A percentile compares a stretch with the other conserved stretches of the same genome.
phyloP scores from a whole-genome alignment of 1,139 yeast species.

The Pneumocystis wakefieldiae region DNA sequence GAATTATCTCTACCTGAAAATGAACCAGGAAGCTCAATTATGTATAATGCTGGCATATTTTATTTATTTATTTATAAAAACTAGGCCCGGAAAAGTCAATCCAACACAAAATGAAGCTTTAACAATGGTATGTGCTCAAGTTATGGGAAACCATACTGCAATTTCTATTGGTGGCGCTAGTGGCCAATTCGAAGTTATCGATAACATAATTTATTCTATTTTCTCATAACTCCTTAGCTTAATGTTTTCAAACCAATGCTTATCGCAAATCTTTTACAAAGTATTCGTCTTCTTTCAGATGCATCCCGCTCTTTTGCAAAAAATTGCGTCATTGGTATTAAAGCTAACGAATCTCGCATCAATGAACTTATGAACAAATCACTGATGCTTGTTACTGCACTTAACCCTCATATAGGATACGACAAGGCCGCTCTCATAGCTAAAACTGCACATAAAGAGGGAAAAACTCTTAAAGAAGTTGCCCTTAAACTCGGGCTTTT shows the following conservation, averaged over 20 bases:
- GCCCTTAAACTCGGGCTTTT: slow-evolving; percentile 83
- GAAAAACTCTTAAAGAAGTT: slow-evolving; percentile 83
- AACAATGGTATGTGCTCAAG: slow-evolving; percentile 96
- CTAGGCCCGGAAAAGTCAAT: slow-evolving; percentile 99
- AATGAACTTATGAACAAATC: slow-evolving; percentile 81
- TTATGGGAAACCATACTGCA: slow-evolving; percentile 88
- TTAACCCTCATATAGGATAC: slow-evolving; percentile 97
- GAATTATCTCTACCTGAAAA: slow-evolving; percentile 91
- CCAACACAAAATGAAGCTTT: slow-evolving; percentile 98
- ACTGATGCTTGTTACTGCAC: slow-evolving; percentile 93
- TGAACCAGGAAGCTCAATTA: slow-evolving; percentile 70
- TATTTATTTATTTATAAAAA: slow-evolving; percentile 31
- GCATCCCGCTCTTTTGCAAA: slow-evolving; percentile 78
- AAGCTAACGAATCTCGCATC: slow-evolving; percentile 78
- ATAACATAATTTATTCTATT: not conserved
- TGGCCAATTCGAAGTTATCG: slow-evolving; percentile 71
- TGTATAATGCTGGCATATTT: not conserved
- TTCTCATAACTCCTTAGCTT: slow-evolving; percentile 20
- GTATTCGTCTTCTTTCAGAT: slow-evolving; percentile 78
- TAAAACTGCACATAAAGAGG: slow-evolving; percentile 96
- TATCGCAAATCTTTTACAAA: slow-evolving; percentile 76
- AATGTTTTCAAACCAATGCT: slow-evolving; percentile 95
- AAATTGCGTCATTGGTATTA: slow-evolving; percentile 88
- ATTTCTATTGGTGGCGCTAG: slow-evolving; percentile 96
- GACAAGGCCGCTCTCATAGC: slow-evolving; percentile 96